Conservation (phyloP, 2,329 filamentous ascomycete genomes). For the Thelonectria discophora region DNA sequence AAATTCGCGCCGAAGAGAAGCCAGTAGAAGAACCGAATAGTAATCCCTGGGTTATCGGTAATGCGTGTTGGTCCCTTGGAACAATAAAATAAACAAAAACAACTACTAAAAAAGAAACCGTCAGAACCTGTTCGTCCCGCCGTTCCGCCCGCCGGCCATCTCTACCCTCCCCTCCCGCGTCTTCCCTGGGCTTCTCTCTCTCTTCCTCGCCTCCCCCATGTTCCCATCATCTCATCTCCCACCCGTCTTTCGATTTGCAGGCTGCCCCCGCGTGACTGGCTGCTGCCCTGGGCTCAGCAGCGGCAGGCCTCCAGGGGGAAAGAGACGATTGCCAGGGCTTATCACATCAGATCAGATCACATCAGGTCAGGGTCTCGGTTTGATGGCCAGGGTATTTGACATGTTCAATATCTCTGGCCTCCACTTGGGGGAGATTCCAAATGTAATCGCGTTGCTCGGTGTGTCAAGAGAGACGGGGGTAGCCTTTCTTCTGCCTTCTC, state of each 20-base stretch:
- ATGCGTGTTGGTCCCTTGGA: not conserved
- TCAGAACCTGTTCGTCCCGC: conserved; percentile 5
- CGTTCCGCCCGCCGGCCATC: conserved; percentile 6
- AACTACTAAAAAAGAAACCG: not conserved
- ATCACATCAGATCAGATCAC: conserved; percentile 14
- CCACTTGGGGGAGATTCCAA: not conserved
- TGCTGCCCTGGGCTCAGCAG: conserved; percentile 11
- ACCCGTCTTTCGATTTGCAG: conserved; percentile 13
- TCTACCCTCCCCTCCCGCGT: not conserved
- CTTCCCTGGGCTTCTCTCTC: not conserved
- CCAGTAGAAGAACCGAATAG: not conserved
- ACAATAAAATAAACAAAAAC: not conserved
- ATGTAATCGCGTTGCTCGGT: conserved; percentile 1
- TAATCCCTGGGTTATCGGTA: not conserved
- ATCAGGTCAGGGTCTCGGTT: conserved; percentile 17
- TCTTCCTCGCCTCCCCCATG: not conserved
- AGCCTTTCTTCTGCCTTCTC: not conserved
- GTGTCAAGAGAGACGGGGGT: not conserved
- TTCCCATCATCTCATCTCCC: conserved; percentile 14
- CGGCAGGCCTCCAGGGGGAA: conserved; percentile 12
- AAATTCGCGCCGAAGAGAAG: no score
- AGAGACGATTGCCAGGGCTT: conserved; percentile 11
- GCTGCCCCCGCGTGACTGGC: conserved; percentile 18
- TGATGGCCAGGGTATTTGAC: conserved; percentile 4
- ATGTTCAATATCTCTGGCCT: conserved; percentile 2